A percentile compares a stretch with the other conserved stretches of the same genome.
Evolutionary conservation across 176 grass and related monocot genomes (phyloP).

Genomic region (Oryza officinalis): DNA sequence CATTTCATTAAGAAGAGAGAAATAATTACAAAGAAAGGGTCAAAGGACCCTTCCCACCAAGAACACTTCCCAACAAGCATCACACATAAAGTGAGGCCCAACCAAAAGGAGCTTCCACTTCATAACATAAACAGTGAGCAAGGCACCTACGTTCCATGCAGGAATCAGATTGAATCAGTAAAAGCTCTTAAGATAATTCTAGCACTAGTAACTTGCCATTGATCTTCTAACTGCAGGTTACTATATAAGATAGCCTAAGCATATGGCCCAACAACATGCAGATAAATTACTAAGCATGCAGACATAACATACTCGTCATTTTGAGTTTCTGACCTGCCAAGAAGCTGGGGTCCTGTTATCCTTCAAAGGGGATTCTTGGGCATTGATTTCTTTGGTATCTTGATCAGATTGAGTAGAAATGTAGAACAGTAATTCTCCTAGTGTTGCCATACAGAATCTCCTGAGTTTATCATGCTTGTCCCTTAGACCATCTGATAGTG

Average conservation of each 20-base stretch:
- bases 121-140: conserved; percentile 17
- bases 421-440: conserved; percentile 94
- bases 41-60: too few relatives aligned
- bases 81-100: too few relatives aligned
- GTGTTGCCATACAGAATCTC: conserved; percentile 94
- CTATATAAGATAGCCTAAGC: background rate
- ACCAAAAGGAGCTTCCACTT: background rate
- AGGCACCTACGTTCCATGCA: background rate
- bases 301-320: conserved; percentile 19
- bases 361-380: conserved; percentile 79
- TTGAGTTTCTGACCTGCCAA: conserved; percentile 80
- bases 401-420: conserved; percentile 91
- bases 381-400: conserved; percentile 67
- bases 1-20: too few relatives aligned
- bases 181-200: conserved; percentile 16
- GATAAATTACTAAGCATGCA: background rate
- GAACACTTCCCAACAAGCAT: too few relatives aligned
- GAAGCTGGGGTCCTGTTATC: conserved; percentile 53
- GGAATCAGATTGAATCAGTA: conserved; percentile 11
- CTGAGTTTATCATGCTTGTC: conserved; percentile 89
- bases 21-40: too few relatives aligned
- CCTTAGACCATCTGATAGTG: conserved; percentile 89
- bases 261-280: conserved; percentile 18
- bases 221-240: conserved; percentile 4
- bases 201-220: background rate